Percentiles rank a stretch among this genome's conserved stretches.
Conservation (phyloP, 169 alveolate genomes). For the Plasmodium malariae region DNA sequence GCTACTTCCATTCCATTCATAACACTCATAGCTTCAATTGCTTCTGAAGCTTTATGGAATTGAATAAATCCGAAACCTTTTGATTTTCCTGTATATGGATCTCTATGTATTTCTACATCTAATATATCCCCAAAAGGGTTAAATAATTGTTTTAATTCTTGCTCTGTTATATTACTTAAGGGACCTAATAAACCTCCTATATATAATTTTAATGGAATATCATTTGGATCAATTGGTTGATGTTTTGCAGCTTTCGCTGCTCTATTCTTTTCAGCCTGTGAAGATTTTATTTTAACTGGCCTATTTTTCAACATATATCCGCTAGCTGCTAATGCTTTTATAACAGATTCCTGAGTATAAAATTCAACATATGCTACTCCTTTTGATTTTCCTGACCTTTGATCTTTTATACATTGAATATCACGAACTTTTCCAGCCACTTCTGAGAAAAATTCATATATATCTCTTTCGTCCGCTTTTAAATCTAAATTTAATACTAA, state of each 20-base stretch:
- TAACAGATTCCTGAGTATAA: slow-evolving; percentile 95
- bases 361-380: slow-evolving; percentile 99
- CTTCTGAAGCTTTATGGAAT: slow-evolving; percentile 94
- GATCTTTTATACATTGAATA: slow-evolving; percentile 96
- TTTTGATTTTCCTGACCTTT: slow-evolving; percentile 96
- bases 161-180: slow-evolving; percentile 89
- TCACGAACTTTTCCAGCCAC: slow-evolving; percentile 98
- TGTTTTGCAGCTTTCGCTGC: slow-evolving; percentile 97
- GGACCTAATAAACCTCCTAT: slow-evolving; percentile 95
- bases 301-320: slow-evolving; percentile 94
- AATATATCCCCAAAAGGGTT: slow-evolving; percentile 96
- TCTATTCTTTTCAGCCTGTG: slow-evolving; percentile 99
- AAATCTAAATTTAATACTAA: slow-evolving; percentile 93
- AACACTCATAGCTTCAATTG: slow-evolving; percentile 95
- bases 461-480: slow-evolving; percentile 96
- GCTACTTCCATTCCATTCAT: slow-evolving; percentile 96
- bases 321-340: slow-evolving; percentile 94
- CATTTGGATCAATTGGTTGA: slow-evolving; percentile 89
- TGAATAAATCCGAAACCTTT: slow-evolving; percentile 94
- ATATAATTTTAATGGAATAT: slow-evolving; percentile 91
- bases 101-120: slow-evolving; percentile 93
- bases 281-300: slow-evolving; percentile 94
- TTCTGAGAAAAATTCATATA: slow-evolving; percentile 95
- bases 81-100: slow-evolving; percentile 91
- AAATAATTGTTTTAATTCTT: slow-evolving; percentile 93